phyloP scores from a whole-genome alignment of 2,329 filamentous ascomycete species.

The Blumeriella jaapii region DNA sequence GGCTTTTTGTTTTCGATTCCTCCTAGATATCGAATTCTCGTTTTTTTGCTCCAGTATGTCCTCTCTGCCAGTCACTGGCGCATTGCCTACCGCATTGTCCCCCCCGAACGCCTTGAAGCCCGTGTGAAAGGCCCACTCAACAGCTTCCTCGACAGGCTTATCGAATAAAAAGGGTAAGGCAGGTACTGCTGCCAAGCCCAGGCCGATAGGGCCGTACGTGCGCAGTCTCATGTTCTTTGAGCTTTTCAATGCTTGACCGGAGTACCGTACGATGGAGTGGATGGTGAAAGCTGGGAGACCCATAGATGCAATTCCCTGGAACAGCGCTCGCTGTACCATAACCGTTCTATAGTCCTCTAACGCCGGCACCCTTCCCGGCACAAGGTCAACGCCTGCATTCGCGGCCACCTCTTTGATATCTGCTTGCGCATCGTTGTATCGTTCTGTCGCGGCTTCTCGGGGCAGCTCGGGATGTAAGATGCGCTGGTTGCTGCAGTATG shows the following conservation, averaged over 20 bases:
- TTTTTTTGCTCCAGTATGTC: slow-evolving; percentile 28
- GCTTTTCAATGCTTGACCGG: slow-evolving; percentile 73
- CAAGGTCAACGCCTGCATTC: slow-evolving; percentile 10
- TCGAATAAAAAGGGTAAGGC: slow-evolving; percentile 80
- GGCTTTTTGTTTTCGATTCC: neutral
- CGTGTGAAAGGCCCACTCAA: slow-evolving; percentile 83
- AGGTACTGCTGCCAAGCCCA: slow-evolving; percentile 67
- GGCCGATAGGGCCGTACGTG: slow-evolving; percentile 84
- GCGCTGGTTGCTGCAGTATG: slow-evolving; percentile 77
- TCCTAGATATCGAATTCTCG: neutral
- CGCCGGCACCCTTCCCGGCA: slow-evolving; percentile 45
- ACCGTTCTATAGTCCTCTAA: slow-evolving; percentile 86
- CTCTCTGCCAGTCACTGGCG: slow-evolving; percentile 43
- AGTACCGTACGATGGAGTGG: slow-evolving; percentile 73
- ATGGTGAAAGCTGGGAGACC: slow-evolving; percentile 30
- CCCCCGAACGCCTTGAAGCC: slow-evolving; percentile 66
- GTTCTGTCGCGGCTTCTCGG: slow-evolving; percentile 20
- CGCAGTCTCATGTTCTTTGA: slow-evolving; percentile 63
- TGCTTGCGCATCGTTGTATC: slow-evolving; percentile 26
- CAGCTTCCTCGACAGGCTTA: slow-evolving; percentile 80
- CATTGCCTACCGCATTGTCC: slow-evolving; percentile 40
- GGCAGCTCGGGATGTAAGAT: slow-evolving; percentile 56
- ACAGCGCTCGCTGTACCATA: slow-evolving; percentile 81
- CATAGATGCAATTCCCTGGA: slow-evolving; percentile 88
- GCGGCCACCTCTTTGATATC: slow-evolving; percentile 8